Evolutionary conservation across 495 filamentous ascomycete genomes (phyloP).

Genomic region (Hypoxylon crocopeplum): DNA sequence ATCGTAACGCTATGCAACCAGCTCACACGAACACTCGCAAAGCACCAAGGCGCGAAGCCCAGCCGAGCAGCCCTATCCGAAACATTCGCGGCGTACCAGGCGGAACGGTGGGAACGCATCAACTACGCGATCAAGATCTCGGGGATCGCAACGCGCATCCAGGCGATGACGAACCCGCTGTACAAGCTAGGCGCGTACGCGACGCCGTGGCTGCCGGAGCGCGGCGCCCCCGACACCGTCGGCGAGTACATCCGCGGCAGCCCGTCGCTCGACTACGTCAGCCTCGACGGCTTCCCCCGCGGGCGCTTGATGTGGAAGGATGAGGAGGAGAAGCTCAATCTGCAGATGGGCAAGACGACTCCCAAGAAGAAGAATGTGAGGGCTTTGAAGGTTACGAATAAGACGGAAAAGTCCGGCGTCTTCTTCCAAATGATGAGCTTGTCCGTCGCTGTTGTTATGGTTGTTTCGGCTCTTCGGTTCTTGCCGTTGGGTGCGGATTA

Average conservation of each 20-base stretch:
- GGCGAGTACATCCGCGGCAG: not conserved
- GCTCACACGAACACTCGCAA: too few relatives aligned
- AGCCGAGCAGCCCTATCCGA: too few relatives aligned
- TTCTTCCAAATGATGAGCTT: not conserved
- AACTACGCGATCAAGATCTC: not conserved
- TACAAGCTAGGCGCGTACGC: not conserved
- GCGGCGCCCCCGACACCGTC: not conserved
- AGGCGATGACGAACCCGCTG: not conserved
- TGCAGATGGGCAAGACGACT: not conserved
- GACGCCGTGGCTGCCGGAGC: not conserved
- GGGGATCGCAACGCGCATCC: not conserved
- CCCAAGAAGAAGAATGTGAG: too few relatives aligned
- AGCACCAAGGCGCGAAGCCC: too few relatives aligned
- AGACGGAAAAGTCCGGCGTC: not conserved
- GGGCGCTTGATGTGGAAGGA: not conserved
- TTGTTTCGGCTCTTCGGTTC: not conserved
- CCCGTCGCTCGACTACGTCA: not conserved
- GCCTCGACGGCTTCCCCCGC: not conserved
- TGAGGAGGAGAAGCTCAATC: not conserved
- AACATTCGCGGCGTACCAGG: too few relatives aligned
- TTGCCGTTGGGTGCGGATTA: not conserved
- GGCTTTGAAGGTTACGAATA: not conserved
- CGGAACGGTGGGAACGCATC: too few relatives aligned
- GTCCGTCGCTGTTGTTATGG: not conserved
- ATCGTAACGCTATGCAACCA: too few relatives aligned